phyloP scores from a whole-genome alignment of 192 early-diverging fungal species.

The Paraglomus brasilianum region DNA sequence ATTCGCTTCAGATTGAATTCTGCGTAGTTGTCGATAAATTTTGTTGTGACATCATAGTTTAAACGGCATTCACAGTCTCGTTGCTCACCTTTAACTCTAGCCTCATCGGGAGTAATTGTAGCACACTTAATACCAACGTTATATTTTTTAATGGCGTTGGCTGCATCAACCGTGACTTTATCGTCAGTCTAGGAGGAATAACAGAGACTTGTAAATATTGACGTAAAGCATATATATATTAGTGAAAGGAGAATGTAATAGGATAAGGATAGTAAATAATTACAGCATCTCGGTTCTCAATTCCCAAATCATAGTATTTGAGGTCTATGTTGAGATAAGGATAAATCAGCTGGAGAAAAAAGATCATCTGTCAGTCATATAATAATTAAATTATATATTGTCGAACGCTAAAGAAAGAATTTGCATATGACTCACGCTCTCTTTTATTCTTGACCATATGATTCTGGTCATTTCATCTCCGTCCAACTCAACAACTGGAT shows the following conservation, averaged over 20 bases:
- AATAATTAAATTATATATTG: neutral
- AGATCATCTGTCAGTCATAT: neutral
- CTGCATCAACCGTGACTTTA: conserved; percentile 89
- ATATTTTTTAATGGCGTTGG: conserved; percentile 94
- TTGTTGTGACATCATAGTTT: too few species aligned
- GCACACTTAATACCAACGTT: conserved; percentile 99
- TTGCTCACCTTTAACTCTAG: conserved; percentile 66
- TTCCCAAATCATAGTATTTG: conserved; percentile 97
- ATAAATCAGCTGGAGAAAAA: conserved; percentile 65
- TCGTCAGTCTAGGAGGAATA: conserved; percentile 46
- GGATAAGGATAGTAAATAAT: neutral
- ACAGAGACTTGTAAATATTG: conserved; percentile 10
- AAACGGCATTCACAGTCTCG: too few species aligned
- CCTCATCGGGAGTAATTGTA: conserved; percentile 98
- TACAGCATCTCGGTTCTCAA: conserved; percentile 87
- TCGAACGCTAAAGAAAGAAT: conserved; percentile 2
- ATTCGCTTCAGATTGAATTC: conserved; percentile 95
- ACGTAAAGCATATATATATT: neutral
- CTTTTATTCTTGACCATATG: conserved; percentile 92
- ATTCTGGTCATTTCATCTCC: conserved; percentile 99
- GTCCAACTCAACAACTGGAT: conserved; percentile 93
- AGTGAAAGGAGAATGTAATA: neutral
- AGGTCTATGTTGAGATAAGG: conserved; percentile 88
- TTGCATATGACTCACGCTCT: conserved; percentile 51
- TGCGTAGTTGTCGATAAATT: neutral